Evolutionary conservation across 116 monocot species (phyloP).

Genomic region (Trichopus zeylanicus): DNA sequence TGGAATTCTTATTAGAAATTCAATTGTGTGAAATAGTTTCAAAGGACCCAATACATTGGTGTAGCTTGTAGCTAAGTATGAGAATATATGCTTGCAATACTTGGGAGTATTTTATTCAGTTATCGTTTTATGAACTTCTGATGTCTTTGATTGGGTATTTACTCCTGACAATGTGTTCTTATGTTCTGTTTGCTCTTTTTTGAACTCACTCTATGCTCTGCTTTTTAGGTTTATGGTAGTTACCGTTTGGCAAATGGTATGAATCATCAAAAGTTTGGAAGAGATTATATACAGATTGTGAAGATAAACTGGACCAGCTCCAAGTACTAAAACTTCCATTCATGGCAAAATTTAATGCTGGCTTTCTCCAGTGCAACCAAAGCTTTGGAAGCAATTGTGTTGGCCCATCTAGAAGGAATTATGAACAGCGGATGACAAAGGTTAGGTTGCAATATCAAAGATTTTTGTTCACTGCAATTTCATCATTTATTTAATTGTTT

Average conservation of each 20-base stretch:
- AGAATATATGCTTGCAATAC: no score
- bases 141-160: neutral
- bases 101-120: no score
- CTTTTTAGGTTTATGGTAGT: slow-evolving; percentile 55
- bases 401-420: slow-evolving; percentile 74
- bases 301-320: slow-evolving; percentile 98
- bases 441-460: slow-evolving; percentile 36
- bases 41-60: no score
- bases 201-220: neutral
- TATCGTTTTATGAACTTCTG: neutral
- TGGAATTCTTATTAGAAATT: no score
- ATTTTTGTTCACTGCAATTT: neutral
- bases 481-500: neutral
- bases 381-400: slow-evolving; percentile 83
- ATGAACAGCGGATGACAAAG: slow-evolving; percentile 77
- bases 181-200: neutral
- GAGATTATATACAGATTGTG: slow-evolving; percentile 65
- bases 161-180: neutral
- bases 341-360: slow-evolving; percentile 99
- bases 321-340: slow-evolving; percentile 92
- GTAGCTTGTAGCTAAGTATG: no score
- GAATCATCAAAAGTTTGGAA: slow-evolving; percentile 93
- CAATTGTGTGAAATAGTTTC: no score
- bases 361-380: slow-evolving; percentile 82
- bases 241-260: slow-evolving; percentile 80